Conservation (phyloP, 192 early-diverging fungal genomes). For the Backusella luteola region DNA sequence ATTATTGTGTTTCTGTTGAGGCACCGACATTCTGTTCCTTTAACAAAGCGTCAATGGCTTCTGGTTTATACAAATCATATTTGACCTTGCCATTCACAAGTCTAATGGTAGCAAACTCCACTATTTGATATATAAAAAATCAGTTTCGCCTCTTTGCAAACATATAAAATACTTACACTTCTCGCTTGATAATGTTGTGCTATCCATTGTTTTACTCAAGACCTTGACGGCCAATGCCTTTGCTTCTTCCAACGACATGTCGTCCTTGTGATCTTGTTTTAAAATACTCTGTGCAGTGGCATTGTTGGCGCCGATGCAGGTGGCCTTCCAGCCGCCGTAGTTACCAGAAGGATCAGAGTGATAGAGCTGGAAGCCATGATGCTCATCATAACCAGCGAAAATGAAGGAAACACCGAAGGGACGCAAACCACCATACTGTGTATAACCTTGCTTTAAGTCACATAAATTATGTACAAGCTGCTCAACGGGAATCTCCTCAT, state of each 20-base stretch:
- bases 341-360: slow-evolving; percentile 99
- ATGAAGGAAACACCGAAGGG: slow-evolving; percentile 99
- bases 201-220: slow-evolving; percentile 96
- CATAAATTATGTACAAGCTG: slow-evolving; percentile 93
- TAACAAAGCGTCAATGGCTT: slow-evolving; percentile 81
- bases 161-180: slow-evolving; percentile 62
- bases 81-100: slow-evolving; percentile 57
- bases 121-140: slow-evolving; percentile 40
- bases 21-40: slow-evolving; percentile 64
- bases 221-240: slow-evolving; percentile 90
- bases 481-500: slow-evolving; percentile 92
- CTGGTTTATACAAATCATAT: slow-evolving; percentile 67
- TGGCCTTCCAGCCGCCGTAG: slow-evolving; percentile 99
- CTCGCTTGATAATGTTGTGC: slow-evolving; percentile 85
- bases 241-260: slow-evolving; percentile 83
- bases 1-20: slow-evolving; percentile 2
- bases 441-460: slow-evolving; percentile 98
- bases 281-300: slow-evolving; percentile 88
- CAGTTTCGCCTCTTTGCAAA: background rate
- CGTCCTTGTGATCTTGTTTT: slow-evolving; percentile 97
- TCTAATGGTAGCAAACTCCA: slow-evolving; percentile 89
- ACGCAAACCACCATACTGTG: slow-evolving; percentile 96
- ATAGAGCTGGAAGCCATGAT: slow-evolving; percentile 94
- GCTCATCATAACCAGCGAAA: slow-evolving; percentile 91
- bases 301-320: slow-evolving; percentile 95